These are phyloP conservation scores for Paradendryphiella salina DNA, from an alignment of 2,329 filamentous ascomycete genomes.

Conservation along the genomic window DNA sequence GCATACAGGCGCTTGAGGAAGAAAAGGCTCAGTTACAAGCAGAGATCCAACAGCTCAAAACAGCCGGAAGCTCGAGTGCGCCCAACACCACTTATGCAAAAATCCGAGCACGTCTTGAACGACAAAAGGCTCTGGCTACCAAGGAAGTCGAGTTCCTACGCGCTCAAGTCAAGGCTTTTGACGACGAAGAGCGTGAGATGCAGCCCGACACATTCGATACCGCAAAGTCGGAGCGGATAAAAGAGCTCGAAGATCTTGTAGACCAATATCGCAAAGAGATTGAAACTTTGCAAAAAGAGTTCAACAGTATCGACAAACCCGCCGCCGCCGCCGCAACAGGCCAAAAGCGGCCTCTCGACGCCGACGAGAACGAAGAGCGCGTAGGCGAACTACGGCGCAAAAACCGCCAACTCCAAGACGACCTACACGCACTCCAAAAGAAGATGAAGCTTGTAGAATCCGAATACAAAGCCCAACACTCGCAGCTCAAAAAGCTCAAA, in stretches of 20 bases:
- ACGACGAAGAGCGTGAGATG: conserved; percentile 85
- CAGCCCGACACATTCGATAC: conserved; percentile 78
- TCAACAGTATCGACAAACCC: conserved; percentile 66
- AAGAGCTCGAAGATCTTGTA: conserved; percentile 81
- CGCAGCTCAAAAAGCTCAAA: conserved; percentile 70
- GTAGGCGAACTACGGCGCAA: conserved; percentile 84
- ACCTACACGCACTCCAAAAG: conserved; percentile 70
- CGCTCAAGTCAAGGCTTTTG: conserved; percentile 83
- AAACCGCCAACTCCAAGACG: conserved; percentile 81
- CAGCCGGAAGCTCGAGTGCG: conserved; percentile 48
- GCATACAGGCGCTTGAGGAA: conserved; percentile 70
- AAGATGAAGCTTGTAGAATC: conserved; percentile 71
- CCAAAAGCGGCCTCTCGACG: conserved; percentile 66
- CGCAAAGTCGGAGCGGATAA: conserved; percentile 71
- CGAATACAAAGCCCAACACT: conserved; percentile 71
- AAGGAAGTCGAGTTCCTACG: conserved; percentile 95
- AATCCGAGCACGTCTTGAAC: conserved; percentile 73
- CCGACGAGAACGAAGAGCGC: conserved; percentile 66
- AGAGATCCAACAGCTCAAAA: conserved; percentile 72
- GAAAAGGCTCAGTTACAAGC: conserved; percentile 67
- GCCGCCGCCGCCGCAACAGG: conserved; percentile 50
- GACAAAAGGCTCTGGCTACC: conserved; percentile 79
- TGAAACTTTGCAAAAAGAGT: conserved; percentile 70
- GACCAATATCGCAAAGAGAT: conserved; percentile 85
- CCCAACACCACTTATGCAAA: conserved; percentile 61